Evolutionary conservation across 805 yeast genomes (phyloP).

Genomic region (Wickerhamiella brachini): DNA sequence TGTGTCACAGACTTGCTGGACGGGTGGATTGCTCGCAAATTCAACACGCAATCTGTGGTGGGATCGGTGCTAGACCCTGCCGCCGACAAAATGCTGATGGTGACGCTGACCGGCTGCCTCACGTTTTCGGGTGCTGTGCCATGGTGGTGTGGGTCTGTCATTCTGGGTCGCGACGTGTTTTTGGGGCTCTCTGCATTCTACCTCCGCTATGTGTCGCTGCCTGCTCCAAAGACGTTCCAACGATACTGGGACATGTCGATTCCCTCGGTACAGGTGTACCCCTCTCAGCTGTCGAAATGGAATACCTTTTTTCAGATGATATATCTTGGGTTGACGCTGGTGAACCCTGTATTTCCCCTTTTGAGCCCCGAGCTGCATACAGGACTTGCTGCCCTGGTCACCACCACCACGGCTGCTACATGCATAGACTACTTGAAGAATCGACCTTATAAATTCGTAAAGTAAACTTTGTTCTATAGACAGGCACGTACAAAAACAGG

Average conservation of each 20-base stretch:
- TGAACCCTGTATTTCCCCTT: conserved; percentile 37
- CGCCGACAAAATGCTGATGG: conserved; percentile 88
- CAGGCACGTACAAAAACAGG: not conserved
- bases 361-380: conserved; percentile 17
- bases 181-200: conserved; percentile 60
- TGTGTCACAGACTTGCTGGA: conserved; percentile 85
- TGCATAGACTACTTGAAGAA: not conserved
- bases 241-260: conserved; percentile 68
- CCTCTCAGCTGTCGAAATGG: conserved; percentile 71
- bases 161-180: conserved; percentile 72
- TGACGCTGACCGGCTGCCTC: conserved; percentile 66
- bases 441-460: conserved; percentile 14
- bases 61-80: conserved; percentile 91
- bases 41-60: conserved; percentile 58
- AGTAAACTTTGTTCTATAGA: not conserved
- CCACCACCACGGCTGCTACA: conserved; percentile 42
- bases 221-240: conserved; percentile 56
- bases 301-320: conserved; percentile 91
- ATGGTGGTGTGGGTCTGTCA: conserved; percentile 36
- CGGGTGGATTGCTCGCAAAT: conserved; percentile 79
- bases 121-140: conserved; percentile 63
- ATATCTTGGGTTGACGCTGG: conserved; percentile 54
- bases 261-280: conserved; percentile 77
- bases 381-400: conserved; percentile 27
- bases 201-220: conserved; percentile 58